Evolutionary conservation across 1,284 basidiomycete species (phyloP).

Genomic region (Schizophyllum commune): DNA sequence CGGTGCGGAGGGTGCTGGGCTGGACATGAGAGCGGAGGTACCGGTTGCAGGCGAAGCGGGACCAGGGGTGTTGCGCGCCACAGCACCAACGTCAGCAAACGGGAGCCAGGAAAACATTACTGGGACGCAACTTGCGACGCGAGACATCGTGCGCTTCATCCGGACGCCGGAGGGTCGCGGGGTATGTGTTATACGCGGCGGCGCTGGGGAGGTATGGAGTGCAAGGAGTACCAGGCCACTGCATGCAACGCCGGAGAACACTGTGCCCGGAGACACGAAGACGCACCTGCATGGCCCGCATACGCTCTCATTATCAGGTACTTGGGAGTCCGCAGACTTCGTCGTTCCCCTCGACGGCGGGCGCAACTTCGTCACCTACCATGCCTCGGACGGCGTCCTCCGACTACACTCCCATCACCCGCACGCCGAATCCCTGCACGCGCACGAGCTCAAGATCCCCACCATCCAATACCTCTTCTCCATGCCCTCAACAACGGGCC

Average conservation of each 20-base stretch:
- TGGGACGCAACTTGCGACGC: slow-evolving; percentile 5
- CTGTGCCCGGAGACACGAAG: too few relatives aligned
- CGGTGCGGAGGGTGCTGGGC: slow-evolving; percentile 45
- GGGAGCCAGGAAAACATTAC: too few relatives aligned
- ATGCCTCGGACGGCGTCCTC: slow-evolving; percentile 30
- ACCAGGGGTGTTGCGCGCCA: neutral
- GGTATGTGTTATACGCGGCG: slow-evolving; percentile 54
- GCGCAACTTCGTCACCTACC: slow-evolving; percentile 42
- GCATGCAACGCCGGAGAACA: too few relatives aligned
- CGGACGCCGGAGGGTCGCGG: slow-evolving; percentile 72
- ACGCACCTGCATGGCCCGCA: slow-evolving; percentile 23
- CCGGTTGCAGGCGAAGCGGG: slow-evolving; percentile 36
- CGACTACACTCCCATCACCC: slow-evolving; percentile 36
- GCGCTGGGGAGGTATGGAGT: slow-evolving; percentile 56
- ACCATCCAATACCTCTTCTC: slow-evolving; percentile 53
- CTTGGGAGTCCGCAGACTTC: slow-evolving; percentile 51
- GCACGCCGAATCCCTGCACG: slow-evolving; percentile 21
- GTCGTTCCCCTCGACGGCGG: slow-evolving; percentile 60
- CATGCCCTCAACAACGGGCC: slow-evolving; percentile 38
- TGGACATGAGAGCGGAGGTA: slow-evolving; percentile 33
- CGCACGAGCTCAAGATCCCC: slow-evolving; percentile 39
- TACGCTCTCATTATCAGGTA: slow-evolving; percentile 21
- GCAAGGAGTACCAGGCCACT: slow-evolving; percentile 23
- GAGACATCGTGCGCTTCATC: slow-evolving; percentile 49
- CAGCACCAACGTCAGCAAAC: too few relatives aligned